Evolutionary conservation across 2,329 filamentous ascomycete species (phyloP), one percentile per base, ranked within the genome.

Genomic region (Amesomyces nigricolor): DNA sequence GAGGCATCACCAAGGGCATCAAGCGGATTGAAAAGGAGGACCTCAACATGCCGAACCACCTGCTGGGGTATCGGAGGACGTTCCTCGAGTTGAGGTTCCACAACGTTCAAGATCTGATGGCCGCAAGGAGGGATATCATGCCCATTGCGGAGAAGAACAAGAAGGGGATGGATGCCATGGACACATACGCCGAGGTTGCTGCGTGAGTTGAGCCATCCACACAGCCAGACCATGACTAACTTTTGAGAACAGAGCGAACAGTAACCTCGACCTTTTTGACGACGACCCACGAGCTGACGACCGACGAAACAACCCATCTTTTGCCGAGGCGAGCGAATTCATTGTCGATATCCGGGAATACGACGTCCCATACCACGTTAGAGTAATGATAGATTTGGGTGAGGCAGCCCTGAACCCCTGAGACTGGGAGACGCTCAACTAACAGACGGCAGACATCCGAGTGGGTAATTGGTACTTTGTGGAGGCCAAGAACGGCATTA

Each of bases 311-410:
- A 91, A 86, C 76, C 81, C 80, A 70, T 78, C 79, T 63, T 86
- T 90, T 75, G 78, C 86, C 64, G 91, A 97, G 72, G 91, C 92
- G 57, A 96, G 91, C 79, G 92, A 97, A 79, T 96, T 87, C 72
- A 91, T 99, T 79, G 82, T 96, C 75, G 95, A 99, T 80, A 95
- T 99, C 71, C 86, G 94, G 79, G 94, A 99, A 77, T 99, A 95
- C 73, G 94, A 99, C 73, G 95, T 99, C 66, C 95, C 94, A 62
- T 99, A 99, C 77, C 94, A 99, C 78, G 94, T 99, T 68, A 85
- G 94, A 81, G 92, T 99, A 75, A 89, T 95, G 73, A 99, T 99
- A 75, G 94, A 99, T 74, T 82, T 90, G 78, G 81, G 88, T 90
- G 69, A 26, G 22, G 22, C 4, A 47, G 74, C 67, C 13, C 10